Evolutionary conservation across 2,329 filamentous ascomycete genomes (phyloP).

Genomic region (Monosporascus sp.): DNA sequence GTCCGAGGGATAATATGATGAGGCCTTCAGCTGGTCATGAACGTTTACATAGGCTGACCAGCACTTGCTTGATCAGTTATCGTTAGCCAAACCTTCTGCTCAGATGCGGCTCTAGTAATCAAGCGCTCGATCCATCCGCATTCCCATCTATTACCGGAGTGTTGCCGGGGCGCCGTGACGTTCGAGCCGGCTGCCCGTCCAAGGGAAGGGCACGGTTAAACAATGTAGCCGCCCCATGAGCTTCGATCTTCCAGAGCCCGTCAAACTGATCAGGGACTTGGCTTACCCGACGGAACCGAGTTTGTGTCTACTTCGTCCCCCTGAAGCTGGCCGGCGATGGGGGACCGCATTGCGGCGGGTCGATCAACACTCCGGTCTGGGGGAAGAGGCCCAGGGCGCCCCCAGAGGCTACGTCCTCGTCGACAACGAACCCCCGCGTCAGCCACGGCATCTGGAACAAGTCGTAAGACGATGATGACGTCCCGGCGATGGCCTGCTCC

Average conservation of each 20-base stretch:
- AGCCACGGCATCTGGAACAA: slow-evolving; percentile 31
- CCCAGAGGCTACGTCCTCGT: slow-evolving; percentile 29
- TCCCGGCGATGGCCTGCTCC: slow-evolving; percentile 31
- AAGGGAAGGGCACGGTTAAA: slow-evolving; percentile 13
- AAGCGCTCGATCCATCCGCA: neutral
- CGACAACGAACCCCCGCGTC: slow-evolving; percentile 28
- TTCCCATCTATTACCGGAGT: too few relatives aligned
- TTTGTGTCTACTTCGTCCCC: slow-evolving; percentile 9
- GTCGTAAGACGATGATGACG: slow-evolving; percentile 27
- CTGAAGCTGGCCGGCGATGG: slow-evolving; percentile 3
- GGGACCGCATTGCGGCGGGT: slow-evolving; percentile 11
- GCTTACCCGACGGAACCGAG: slow-evolving; percentile 16
- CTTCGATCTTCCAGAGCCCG: too few relatives aligned
- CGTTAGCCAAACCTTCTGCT: neutral
- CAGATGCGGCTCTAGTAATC: neutral
- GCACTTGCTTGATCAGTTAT: neutral
- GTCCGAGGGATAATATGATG: too few relatives aligned
- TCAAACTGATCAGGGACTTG: too few relatives aligned
- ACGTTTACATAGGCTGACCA: too few relatives aligned
- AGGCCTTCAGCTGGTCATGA: too few relatives aligned
- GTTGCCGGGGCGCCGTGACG: too few relatives aligned
- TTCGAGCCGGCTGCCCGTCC: slow-evolving; percentile 1
- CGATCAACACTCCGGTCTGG: slow-evolving; percentile 29
- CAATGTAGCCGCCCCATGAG: slow-evolving; percentile 4
- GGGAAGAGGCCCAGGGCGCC: slow-evolving; percentile 31